Conservation (phyloP, 345 rosid species). For the Iberis pinnata region DNA sequence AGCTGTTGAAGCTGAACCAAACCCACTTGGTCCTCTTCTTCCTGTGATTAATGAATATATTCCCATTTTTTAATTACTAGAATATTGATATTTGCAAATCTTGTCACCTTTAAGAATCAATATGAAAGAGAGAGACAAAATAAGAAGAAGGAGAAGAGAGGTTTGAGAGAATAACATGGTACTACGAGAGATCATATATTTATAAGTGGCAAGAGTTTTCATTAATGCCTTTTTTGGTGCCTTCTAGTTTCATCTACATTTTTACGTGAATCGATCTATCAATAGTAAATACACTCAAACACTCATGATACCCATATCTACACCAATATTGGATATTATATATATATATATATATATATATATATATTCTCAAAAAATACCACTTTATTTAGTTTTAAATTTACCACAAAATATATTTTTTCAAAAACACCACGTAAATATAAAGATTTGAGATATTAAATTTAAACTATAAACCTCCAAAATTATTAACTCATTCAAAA, state of each 20-base stretch:
- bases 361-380: no score
- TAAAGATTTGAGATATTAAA: no score
- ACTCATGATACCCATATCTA: neutral
- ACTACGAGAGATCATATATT: conserved; percentile 16
- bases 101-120: no score
- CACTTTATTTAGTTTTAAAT: no score
- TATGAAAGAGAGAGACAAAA: neutral
- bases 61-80: conserved; percentile 31
- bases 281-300: conserved; percentile 11
- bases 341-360: no score
- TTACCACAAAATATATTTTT: no score
- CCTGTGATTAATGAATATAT: conserved; percentile 59
- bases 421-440: no score
- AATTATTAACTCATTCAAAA: no score
- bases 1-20: conserved; percentile 84
- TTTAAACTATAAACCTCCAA: no score
- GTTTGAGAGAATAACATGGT: conserved; percentile 17
- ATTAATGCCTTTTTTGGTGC: no score
- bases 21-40: conserved; percentile 68
- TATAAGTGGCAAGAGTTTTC: conserved; percentile 16
- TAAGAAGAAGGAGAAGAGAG: neutral
- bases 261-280: conserved; percentile 14
- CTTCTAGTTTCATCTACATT: conserved; percentile 10
- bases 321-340: neutral
- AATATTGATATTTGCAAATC: no score